A percentile compares a stretch with the other conserved stretches of the same genome.
Evolutionary conservation across 164 flowering plant genomes (phyloP).

Genomic region (Aristolochia contorta): DNA sequence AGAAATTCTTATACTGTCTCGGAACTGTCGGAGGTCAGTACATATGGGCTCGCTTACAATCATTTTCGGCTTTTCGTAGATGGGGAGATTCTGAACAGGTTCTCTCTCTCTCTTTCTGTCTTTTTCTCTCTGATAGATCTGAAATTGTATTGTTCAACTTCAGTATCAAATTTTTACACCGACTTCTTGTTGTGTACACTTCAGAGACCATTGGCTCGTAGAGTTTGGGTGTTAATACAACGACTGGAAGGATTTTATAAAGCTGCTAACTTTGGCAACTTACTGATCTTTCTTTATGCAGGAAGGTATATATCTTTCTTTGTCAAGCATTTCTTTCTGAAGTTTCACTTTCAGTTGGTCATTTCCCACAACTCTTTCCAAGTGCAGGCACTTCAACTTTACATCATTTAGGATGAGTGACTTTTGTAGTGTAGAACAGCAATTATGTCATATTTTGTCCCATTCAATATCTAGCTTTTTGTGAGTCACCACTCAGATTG

Average conservation of each 20-base stretch:
- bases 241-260: constrained; percentile 77
- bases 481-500: too few species aligned
- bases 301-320: constrained; percentile 49
- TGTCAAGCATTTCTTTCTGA: too few species aligned
- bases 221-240: constrained; percentile 71
- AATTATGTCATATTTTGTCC: too few species aligned
- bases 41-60: constrained; percentile 83
- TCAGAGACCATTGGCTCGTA: constrained; percentile 76
- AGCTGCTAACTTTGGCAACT: constrained; percentile 83
- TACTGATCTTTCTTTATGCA: constrained; percentile 73
- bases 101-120: constrained; percentile 4
- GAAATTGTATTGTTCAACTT: neutral
- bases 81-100: constrained; percentile 98
- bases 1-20: constrained; percentile 86
- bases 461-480: too few species aligned
- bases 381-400: too few species aligned
- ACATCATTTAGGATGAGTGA: too few species aligned
- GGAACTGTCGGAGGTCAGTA: constrained; percentile 93
- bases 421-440: too few species aligned
- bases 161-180: constrained; percentile 6
- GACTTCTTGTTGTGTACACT: constrained; percentile 10
- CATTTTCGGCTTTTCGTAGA: constrained; percentile 95
- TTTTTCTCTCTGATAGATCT: neutral
- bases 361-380: too few species aligned
- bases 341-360: too few species aligned